Evolutionary conservation across 2,329 filamentous ascomycete genomes (phyloP).

Genomic region (Camptophora hylomeconis): DNA sequence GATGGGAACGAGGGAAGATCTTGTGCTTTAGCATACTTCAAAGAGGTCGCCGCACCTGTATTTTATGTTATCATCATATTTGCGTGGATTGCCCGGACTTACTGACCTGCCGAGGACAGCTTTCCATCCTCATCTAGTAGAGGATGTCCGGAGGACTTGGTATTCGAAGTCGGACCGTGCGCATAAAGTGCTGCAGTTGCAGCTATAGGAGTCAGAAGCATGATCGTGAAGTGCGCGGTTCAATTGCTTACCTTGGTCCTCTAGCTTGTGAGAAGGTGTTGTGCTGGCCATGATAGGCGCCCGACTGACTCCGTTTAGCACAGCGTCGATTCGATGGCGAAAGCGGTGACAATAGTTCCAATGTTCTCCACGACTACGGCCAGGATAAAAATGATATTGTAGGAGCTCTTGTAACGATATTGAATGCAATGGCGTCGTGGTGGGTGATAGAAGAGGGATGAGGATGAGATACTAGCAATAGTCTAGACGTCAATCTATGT

Average conservation of each 20-base stretch:
- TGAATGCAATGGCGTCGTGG: conserved; percentile 6
- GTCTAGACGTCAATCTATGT: no score
- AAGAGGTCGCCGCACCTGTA: conserved; percentile 45
- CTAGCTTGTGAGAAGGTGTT: conserved; percentile 19
- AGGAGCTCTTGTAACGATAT: conserved; percentile 1
- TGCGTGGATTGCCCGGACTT: conserved; percentile 3
- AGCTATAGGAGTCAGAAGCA: conserved; percentile 25
- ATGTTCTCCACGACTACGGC: no score
- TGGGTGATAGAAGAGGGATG: conserved; percentile 6
- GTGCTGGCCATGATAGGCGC: conserved; percentile 12
- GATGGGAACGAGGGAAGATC: conserved; percentile 66
- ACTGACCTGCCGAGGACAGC: conserved; percentile 44
- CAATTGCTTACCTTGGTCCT: conserved; percentile 26
- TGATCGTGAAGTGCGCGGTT: not conserved
- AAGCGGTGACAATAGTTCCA: no score
- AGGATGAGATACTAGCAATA: no score
- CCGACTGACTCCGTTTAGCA: no score
- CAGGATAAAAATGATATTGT: no score
- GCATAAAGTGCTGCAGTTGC: conserved; percentile 50
- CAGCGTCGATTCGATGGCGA: no score
- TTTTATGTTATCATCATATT: conserved; percentile 10
- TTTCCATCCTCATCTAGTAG: conserved; percentile 40
- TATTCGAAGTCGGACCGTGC: conserved; percentile 23
- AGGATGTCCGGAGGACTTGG: conserved; percentile 20
- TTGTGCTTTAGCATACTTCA: conserved; percentile 60